phyloP scores from a whole-genome alignment of 306 rosid genomes.

The Sindora glabra region DNA sequence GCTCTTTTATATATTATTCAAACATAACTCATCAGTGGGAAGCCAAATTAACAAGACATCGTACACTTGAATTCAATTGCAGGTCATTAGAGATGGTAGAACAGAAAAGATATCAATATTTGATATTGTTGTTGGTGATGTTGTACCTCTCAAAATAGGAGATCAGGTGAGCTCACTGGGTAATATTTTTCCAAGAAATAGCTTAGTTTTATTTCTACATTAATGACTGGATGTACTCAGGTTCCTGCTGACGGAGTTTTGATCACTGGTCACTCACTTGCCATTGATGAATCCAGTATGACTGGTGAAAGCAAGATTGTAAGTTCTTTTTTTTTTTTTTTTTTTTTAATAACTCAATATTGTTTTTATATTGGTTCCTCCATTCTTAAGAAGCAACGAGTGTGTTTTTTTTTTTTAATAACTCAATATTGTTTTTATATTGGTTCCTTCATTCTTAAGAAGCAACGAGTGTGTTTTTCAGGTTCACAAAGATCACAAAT shows the following conservation, averaged over 20 bases:
- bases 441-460: no score
- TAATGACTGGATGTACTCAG: constrained; percentile 26
- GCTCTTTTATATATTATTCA: background rate
- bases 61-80: constrained; percentile 27
- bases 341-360: background rate
- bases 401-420: no score
- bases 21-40: background rate
- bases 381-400: no score
- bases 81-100: constrained; percentile 90
- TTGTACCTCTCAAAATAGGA: constrained; percentile 87
- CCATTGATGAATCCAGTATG: constrained; percentile 98
- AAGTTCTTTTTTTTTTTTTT: constrained; percentile 25
- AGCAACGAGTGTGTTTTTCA: constrained; percentile 34
- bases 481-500: constrained; percentile 80
- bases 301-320: constrained; percentile 99
- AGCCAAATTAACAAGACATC: constrained; percentile 12
- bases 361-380: no score
- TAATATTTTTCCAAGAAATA: constrained; percentile 7
- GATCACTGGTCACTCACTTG: constrained; percentile 76
- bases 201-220: background rate
- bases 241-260: constrained; percentile 96
- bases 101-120: constrained; percentile 62
- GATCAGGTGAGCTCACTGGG: constrained; percentile 69
- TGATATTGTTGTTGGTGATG: constrained; percentile 97
- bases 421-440: constrained; percentile 8